Evolutionary conservation across 2,329 filamentous ascomycete genomes (phyloP), one percentile per base, ranked within the genome.

Genomic region (Elsinoe fawcettii): DNA sequence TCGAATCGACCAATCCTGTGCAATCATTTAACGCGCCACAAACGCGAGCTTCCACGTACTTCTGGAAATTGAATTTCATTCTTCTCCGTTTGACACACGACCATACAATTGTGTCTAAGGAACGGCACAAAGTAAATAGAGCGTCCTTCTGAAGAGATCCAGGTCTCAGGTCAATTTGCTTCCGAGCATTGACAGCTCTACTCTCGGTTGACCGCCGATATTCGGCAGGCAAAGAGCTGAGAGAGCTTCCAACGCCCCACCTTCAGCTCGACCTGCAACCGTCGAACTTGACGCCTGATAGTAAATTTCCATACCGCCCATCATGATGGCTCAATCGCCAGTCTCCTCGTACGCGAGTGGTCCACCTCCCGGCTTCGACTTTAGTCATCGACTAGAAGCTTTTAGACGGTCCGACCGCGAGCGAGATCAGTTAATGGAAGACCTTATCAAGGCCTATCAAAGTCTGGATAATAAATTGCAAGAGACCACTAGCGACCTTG

Each of bases 401-500:
- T 70, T 70, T 58, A 61, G 66, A 23, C 62, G 64, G 53, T 64
- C 62, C 32, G 69, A 71, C 57, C 62, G 60, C 3, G 64, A 68
- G 44, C 63, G 69, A 27, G 64, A 34, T 43, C 51, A 58, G 18
- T 39, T 47, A 20, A 34, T 32, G 22, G 11, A 64, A 37, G 66
- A 68, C 41, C 51, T 72, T 32, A 55, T 71, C 34, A 58, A 63
- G 20, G 63, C 66, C 14, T 69, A 66, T 55, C 64, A 69, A 44
- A 60, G 67, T 25, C 60, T 71, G n/a, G 63, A 71, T 56, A n/a
- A 58, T 16, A 63, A 65, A 57, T 67, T 67, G 58, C 61, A 65
- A 9, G 66, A 71, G 49, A 65, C 67, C 60, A 63, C 66, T 47
- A 67, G 66, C 62, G 69, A 71, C 59, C 69, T 66, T 30, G 65